Conservation (phyloP, 2,329 filamentous ascomycete species). For the Aspergillus unguis region DNA sequence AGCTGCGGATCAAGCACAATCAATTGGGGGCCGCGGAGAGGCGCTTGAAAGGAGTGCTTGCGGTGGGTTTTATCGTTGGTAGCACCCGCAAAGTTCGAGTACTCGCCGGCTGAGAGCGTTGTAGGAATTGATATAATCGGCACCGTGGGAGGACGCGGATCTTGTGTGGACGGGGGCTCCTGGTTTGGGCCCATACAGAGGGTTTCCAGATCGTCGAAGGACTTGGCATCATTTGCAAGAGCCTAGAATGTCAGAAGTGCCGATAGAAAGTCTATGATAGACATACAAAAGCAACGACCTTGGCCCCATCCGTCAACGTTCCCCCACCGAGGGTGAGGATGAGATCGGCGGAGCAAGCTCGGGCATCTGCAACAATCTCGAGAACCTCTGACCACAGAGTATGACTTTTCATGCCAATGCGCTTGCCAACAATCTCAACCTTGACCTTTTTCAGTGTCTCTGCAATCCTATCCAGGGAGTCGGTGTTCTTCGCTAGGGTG, state of each 20-base stretch:
- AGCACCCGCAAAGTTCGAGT: conserved; percentile 40
- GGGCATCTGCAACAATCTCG: conserved; percentile 44
- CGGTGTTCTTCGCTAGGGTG: conserved; percentile 48
- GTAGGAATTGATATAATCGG: conserved; percentile 42
- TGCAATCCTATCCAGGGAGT: conserved; percentile 43
- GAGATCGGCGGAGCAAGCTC: conserved; percentile 43
- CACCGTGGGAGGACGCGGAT: conserved; percentile 26
- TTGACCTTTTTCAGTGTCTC: conserved; percentile 38
- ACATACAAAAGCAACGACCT: conserved; percentile 48
- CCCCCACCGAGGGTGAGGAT: conserved; percentile 56
- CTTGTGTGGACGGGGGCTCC: conserved; percentile 8
- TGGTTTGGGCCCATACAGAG: conserved; percentile 32
- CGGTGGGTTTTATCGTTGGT: conserved; percentile 35
- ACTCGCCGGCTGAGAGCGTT: conserved; percentile 43
- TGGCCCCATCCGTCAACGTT: conserved; percentile 56
- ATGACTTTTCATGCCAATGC: conserved; percentile 53
- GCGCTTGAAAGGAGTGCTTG: conserved; percentile 37
- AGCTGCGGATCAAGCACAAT: conserved; percentile 56
- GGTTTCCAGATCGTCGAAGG: conserved; percentile 38
- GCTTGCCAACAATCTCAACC: conserved; percentile 38
- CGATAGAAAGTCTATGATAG: neutral
- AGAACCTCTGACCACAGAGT: conserved; percentile 54
- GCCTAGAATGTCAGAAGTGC: conserved; percentile 29
- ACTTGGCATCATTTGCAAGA: conserved; percentile 48
- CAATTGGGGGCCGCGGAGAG: conserved; percentile 47